A percentile compares a stretch with the other conserved stretches of the same genome.
Evolutionary conservation across 495 filamentous ascomycete species (phyloP).

Genomic region (Talaromyces liani): DNA sequence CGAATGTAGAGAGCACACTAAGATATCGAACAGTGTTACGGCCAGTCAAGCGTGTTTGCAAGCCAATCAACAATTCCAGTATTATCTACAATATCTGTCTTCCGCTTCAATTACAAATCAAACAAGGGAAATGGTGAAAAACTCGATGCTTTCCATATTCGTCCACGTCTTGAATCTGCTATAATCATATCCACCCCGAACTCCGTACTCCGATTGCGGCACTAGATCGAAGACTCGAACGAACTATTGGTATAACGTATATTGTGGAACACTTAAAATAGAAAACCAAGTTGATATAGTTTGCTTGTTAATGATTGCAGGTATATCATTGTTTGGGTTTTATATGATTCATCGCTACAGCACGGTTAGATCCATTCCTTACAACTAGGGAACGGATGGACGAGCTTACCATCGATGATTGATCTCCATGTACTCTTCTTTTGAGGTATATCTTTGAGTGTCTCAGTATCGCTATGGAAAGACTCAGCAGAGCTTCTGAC

Average conservation of each 20-base stretch:
- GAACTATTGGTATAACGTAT: neutral
- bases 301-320: neutral
- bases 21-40: neutral
- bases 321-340: neutral
- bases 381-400: neutral
- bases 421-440: neutral
- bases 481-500: neutral
- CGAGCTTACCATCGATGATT: conserved; percentile 2
- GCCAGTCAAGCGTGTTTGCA: neutral
- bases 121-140: neutral
- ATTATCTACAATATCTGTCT: neutral
- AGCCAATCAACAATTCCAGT: neutral
- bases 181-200: neutral
- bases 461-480: conserved; percentile 7
- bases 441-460: neutral
- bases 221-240: neutral
- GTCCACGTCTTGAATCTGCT: neutral
- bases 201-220: neutral
- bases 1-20: neutral
- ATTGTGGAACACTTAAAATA: neutral
- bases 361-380: neutral
- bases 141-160: neutral
- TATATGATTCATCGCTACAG: neutral
- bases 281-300: neutral
- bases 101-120: neutral